Conservation (phyloP, 257 asterid genomes). For the Nicotiana benthamiana region DNA sequence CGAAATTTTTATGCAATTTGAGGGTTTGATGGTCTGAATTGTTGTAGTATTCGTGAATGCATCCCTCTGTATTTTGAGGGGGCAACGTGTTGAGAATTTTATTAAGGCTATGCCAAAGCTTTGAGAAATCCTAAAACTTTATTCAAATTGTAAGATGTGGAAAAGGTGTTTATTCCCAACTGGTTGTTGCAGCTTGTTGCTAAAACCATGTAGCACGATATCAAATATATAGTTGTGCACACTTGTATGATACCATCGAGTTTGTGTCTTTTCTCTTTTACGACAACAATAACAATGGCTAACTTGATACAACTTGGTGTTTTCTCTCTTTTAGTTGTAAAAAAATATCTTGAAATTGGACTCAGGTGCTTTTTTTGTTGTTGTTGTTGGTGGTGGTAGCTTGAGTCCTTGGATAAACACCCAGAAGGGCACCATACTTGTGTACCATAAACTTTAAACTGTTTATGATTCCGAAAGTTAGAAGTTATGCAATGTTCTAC, state of each 20-base stretch:
- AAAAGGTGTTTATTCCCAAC: neutral
- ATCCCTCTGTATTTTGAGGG: neutral
- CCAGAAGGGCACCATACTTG: neutral
- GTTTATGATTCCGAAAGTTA: neutral
- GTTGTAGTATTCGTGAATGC: neutral
- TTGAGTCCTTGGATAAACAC: neutral
- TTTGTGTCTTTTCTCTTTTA: neutral
- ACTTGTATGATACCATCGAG: neutral
- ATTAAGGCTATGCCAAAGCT: neutral
- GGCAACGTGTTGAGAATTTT: neutral
- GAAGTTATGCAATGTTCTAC: neutral
- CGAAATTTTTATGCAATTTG: neutral
- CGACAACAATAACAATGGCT: neutral
- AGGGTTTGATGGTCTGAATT: neutral
- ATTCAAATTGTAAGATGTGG: neutral
- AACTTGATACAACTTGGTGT: neutral
- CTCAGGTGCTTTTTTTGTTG: neutral
- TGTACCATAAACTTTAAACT: neutral
- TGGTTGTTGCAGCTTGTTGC: neutral
- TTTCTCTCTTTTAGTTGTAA: neutral
- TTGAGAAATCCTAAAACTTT: neutral
- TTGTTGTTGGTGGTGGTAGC: neutral
- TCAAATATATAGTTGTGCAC: neutral
- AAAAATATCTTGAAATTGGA: neutral
- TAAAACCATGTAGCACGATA: neutral